Percentiles rank a stretch among this genome's conserved stretches.
Conservation (phyloP, 768 basidiomycete genomes). For the Megacollybia marginata region DNA sequence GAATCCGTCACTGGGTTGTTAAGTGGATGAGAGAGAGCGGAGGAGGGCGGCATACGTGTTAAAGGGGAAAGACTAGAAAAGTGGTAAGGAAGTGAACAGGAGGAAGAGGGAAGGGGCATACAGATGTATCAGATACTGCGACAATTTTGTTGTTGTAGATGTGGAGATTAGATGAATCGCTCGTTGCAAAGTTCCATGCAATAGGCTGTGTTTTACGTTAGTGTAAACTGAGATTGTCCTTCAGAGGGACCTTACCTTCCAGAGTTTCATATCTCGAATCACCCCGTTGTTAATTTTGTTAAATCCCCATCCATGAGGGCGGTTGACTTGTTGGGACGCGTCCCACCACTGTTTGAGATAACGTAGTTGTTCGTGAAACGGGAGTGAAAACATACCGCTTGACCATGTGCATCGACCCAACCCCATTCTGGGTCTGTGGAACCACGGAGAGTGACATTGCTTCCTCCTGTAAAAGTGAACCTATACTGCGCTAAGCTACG, state of each 20-base stretch:
- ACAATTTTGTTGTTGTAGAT: slow-evolving; percentile 48
- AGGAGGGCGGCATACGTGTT: slow-evolving; percentile 38
- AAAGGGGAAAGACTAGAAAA: slow-evolving; percentile 44
- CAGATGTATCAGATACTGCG: slow-evolving; percentile 39
- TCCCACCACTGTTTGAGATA: slow-evolving; percentile 49
- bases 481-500: slow-evolving; percentile 18
- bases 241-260: slow-evolving; percentile 30
- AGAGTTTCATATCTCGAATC: slow-evolving; percentile 51
- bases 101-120: slow-evolving; percentile 7
- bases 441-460: slow-evolving; percentile 52
- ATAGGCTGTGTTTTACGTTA: slow-evolving; percentile 31
- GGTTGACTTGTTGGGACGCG: slow-evolving; percentile 39
- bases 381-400: slow-evolving; percentile 27
- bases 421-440: slow-evolving; percentile 50
- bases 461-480: slow-evolving; percentile 49
- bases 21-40: neutral
- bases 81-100: neutral
- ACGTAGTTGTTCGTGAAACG: neutral
- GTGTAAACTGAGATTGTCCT: neutral
- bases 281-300: slow-evolving; percentile 44
- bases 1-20: slow-evolving; percentile 29
- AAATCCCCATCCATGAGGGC: slow-evolving; percentile 50
- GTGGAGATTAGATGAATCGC: slow-evolving; percentile 40
- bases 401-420: slow-evolving; percentile 59
- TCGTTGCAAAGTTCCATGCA: slow-evolving; percentile 52